Evolutionary conservation across 345 rosid species (phyloP), one percentile per base, ranked within the genome.

Genomic region (Psidium friedrichsthalianum): DNA sequence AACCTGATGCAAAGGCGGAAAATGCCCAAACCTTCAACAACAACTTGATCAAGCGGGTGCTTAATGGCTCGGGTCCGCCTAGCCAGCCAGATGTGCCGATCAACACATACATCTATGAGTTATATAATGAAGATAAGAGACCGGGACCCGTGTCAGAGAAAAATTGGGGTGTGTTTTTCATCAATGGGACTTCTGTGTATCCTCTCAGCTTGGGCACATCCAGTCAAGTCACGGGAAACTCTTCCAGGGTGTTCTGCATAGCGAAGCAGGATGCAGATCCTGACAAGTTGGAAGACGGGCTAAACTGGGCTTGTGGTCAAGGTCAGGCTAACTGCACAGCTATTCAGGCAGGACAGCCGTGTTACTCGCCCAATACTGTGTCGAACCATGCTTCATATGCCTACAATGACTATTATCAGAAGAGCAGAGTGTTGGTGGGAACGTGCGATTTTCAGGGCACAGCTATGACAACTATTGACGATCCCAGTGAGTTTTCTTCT

Each of bases 271-370:
- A 90, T 86, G 95, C 95, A 53, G 98, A 94, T 74, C 52, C 93
- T 7, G 92, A 86, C 88, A 95, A 94, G 92, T 88, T 98, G 92
- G 89, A 90, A 83, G 89, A 84, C 2, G 99, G 98, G 86, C 88
- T 98, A 85, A 92, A 95, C 88, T 98, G 99, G 99, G 99, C 99
- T 74, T 98, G 99, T 86, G 99, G 99, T 53, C 95, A 89, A 90
- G 98, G 99, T 56, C 93, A 89, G 85, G 99, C 99, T 84, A 94
- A 92, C 82, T 98, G 99, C 80, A 44, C 87, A 1, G 90, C 94
- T 47, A 92, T 96, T 84, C 99, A 95, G 86, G 85, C 89, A 24
- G 99, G 99, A 59, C 87, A 85, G 84, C 87, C 94, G 0, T 98
- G 99, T 85, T 98, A 85, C 91, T 61, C 49, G 4, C 99, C 99